Conservation (phyloP, 345 rosid species). For the Pseudoturritis turrita region DNA sequence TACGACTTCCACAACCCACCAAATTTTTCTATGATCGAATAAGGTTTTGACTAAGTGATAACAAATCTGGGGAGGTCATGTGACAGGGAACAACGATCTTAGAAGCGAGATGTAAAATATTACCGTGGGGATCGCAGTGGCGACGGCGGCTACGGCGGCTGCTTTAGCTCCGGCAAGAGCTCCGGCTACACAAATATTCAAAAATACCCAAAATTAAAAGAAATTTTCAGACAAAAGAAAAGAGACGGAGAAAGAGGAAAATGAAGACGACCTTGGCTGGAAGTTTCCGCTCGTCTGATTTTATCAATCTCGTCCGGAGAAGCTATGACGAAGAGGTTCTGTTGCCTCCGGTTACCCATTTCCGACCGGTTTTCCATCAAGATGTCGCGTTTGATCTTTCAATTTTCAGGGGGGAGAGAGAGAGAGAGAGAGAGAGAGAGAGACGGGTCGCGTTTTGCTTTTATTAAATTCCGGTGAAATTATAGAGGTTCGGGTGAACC, state of each 20-base stretch:
- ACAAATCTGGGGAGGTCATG: neutral
- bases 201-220: neutral
- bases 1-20: neutral
- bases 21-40: neutral
- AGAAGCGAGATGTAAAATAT: neutral
- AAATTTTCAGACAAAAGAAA: neutral
- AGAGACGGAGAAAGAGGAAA: neutral
- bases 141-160: conserved; percentile 61
- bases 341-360: conserved; percentile 13
- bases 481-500: too few species aligned
- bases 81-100: neutral
- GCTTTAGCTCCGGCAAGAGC: conserved; percentile 87
- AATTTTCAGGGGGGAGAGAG: neutral
- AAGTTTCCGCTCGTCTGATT: conserved; percentile 25
- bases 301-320: conserved; percentile 31
- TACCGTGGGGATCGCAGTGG: conserved; percentile 81
- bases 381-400: neutral
- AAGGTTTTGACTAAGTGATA: neutral
- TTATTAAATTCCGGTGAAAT: neutral
- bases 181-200: conserved; percentile 45
- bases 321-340: conserved; percentile 19
- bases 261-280: conserved; percentile 20
- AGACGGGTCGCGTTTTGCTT: conserved; percentile 24
- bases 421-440: conserved; percentile 12
- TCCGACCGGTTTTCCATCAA: conserved; percentile 10